Evolutionary conservation across 1,284 basidiomycete species (phyloP), one percentile per base, ranked within the genome.

Genomic region (Ustilago cynodontis): DNA sequence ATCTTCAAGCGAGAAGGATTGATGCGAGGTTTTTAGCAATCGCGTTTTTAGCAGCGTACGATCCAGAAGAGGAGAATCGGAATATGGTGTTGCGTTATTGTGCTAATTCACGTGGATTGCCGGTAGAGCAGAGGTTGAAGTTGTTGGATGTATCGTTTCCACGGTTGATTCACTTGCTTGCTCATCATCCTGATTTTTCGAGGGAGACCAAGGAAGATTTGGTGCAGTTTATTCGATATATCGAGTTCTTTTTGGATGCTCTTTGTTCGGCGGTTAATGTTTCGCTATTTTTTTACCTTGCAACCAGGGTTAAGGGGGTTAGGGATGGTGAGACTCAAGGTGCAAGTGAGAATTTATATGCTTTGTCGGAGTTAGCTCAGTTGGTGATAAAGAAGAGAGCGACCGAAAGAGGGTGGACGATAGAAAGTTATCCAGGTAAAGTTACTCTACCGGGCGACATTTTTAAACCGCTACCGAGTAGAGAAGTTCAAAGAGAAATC

Each of bases 111-210:
- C 49, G 64, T 1, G n/a, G 31, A 3, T 14, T 82, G 8, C 75
- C 68, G 3, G 49, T 50, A 0, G 75, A 73, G 10, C 49, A 65
- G 29, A 39, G 80, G 24, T 50, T 79, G n/a, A 69, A 77, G 65
- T 35, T 59, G 4, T 56, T 96, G 64, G 96, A 98, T 83, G 87
- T 92, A 65, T 90, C 92, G 1, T 93, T 98, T 79, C 90, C 95
- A 33, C 91, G 95, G 5, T 87, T 98, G 16, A 88, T 99, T 6
- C 93, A 95, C 82, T 86, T 96, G 0, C 88, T 99, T 2, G 93
- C 95, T 0, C 94, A 97, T 84, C 96, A 99, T 86, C 95, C 96
- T 1, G 96, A 99, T 86, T 94, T 95, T 81, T 61, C 90, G 33
- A 85, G 94, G 29, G 88, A 90, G 50, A 92, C 92, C 71, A 90